Base-by-base conservation (phyloP, 2,329 filamentous ascomycete genomes). In the Didymella sp. region DNA sequence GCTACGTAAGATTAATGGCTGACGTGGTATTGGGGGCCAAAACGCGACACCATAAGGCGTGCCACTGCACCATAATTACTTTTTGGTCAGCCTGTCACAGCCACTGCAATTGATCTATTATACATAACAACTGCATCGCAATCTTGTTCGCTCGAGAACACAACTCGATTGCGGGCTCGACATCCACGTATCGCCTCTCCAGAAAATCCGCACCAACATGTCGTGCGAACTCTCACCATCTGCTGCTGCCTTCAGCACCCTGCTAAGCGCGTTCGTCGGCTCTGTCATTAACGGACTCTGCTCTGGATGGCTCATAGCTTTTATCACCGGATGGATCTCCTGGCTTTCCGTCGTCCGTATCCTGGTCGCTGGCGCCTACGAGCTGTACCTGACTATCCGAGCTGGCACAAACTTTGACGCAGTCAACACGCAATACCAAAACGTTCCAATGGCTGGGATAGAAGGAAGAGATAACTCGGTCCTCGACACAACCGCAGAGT, bases 271-370 rank as follows among this genome's bases (percentile, higher is more conserved):
- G 2, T 49, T 55, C 9, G 4, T 49, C 30, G 37, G 51, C 37
- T 49, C 51, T 9, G 38, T 54, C 1, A 28, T 54, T n/a, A 54
- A 31, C 17, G 51, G 51, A 1, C 21, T 54, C 15, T 42, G 27
- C 9, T 49, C 44, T 8, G 51, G 51, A 12, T 22, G 12, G 12
- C 7, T 43, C 6, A 55, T 55, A 4, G 51, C 51, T 1, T 55
- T 49, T 22, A 30, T 55, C 17, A 54, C 44, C 6, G 51, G 44
- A 1, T 47, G 43, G 44, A 42, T 43, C 8, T 41, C 37, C 1
- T 54, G 44, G 51, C n/a, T 54, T 3, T 38, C 51, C 15, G 37
- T 47, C 9, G 11, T 49, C 12, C 51, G 44, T 12, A 49, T 49
- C n/a, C 22, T 55, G 6, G 28, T 24, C 13, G 38, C 51, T 22